Evolutionary conservation across 2,329 filamentous ascomycete species (phyloP), one percentile per base, ranked within the genome.

Genomic region (Trichoderma atroviride): DNA sequence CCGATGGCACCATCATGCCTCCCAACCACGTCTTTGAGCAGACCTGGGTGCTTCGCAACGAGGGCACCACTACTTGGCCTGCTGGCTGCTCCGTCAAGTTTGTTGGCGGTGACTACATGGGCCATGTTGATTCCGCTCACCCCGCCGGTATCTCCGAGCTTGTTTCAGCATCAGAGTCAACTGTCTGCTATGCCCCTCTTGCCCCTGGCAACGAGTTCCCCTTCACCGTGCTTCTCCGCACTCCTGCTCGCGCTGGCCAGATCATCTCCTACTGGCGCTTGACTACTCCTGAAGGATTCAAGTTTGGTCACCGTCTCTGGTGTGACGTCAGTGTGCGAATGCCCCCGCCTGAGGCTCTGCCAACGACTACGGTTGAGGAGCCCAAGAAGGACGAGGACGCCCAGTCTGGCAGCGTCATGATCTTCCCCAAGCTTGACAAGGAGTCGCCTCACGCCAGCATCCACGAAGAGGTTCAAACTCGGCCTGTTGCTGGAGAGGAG

Each of bases 191-290:
- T 71, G 84, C 86, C 31, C 81, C 89, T 24, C 85, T 98, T 50
- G 85, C 87, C 64, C 89, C 92, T 47, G 93, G 93, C 35, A 87
- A 95, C 77, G 88, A 91, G 74, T 88, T 89, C 70, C 84, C 90
- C 27, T 99, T 99, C 83, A 93, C 91, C 47, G 92, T 97, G 43
- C 83, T 91, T 53, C 89, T 99, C 79, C 93, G 93, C 79, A 92
- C 93, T 22, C 94, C 95, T 19, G 81, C 84, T 64, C 91, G 92
- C 60, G 82, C 88, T 67, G 94, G 95, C 68, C 92, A 91, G 79
- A 86, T 90, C 70, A 96, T 97, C 76, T 98, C 96, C 1, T 97
- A 97, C 86, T 99, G 96, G 96, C 94, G 95, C 72, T 84, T 99
- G 73, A 96, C 94, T 74, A 89, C 92, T 70, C 86, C 89, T 9